A percentile compares a stretch with the other conserved stretches of the same genome.
Evolutionary conservation across 495 filamentous ascomycete species (phyloP).

Genomic region (Aspergillus incahuasiensis): DNA sequence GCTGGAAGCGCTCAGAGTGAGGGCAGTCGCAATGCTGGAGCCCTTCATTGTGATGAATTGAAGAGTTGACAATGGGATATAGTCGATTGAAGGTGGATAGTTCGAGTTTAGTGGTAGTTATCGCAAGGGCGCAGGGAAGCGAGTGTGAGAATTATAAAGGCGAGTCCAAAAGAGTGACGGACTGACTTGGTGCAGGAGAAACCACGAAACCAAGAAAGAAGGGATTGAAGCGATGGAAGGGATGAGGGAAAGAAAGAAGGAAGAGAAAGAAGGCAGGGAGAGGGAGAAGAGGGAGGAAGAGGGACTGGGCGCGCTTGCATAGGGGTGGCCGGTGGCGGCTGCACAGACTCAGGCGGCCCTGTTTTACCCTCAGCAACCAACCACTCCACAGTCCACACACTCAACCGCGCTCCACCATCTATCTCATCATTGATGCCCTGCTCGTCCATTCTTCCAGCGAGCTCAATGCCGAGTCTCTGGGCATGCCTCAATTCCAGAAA

Average conservation of each 20-base stretch:
- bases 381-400: background rate
- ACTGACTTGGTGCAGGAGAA: constrained; percentile 14
- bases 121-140: background rate
- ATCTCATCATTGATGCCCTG: background rate
- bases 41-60: constrained; percentile 50
- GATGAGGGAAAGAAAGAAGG: constrained; percentile 17
- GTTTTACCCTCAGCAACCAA: too few relatives aligned
- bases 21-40: constrained; percentile 50
- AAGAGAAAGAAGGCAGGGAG: constrained; percentile 2
- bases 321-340: background rate
- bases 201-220: constrained; percentile 17
- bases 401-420: background rate
- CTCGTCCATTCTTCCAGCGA: background rate
- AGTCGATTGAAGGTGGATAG: background rate
- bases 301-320: background rate
- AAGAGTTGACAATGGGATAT: constrained; percentile 1
- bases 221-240: constrained; percentile 10
- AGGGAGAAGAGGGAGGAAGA: background rate
- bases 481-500: too few relatives aligned
- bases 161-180: constrained; percentile 23
- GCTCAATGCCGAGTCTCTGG: background rate
- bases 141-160: constrained; percentile 4
- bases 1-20: constrained; percentile 42
- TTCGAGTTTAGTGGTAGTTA: background rate
- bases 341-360: background rate